Evolutionary conservation across 164 flowering plant species (phyloP), one percentile per base, ranked within the genome.

Genomic region (Magnolia officinalis): DNA sequence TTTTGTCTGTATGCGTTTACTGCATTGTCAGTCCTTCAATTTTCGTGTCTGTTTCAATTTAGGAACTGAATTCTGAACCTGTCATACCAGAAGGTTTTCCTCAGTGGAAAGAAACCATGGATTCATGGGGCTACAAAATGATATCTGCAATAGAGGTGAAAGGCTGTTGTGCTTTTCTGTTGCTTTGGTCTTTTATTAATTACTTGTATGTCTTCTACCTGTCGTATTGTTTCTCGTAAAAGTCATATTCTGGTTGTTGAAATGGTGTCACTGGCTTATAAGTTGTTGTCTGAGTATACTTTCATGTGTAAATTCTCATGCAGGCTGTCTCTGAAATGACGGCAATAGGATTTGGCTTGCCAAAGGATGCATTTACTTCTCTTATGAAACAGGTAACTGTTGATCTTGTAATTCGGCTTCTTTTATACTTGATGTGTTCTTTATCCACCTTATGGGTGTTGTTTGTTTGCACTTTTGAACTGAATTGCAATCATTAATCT

Each of bases 301-400:
- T 55, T 55, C 61, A 37, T 2, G 21, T 50, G 16, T 24, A 49
- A 24, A 26, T 26, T 71, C 10, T 72, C 80, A 21, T 14, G 80
- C 82, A 95, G 99, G 93, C 77, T 86, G 98, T 94, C 78, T 93
- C 99, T 82, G 97, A 94, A 85, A 94, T 96, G 98, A 94, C 98
- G 18, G 99, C 98, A 70, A 87, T 94, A 82, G 98, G 99, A 19
- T 94, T 91, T 88, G 96, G 93, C 66, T 84, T 94, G 86, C 90
- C 90, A 51, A 90, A 87, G 79, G 88, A 94, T 86, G 94, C 98
- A 75, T 96, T 96, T 83, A 96, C 97, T 78, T 90, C 97, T 70
- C 88, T 92, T 65, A 96, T 96, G 99, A 90, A 90, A 78, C 91
- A 88, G 95, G 98, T 91, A 68, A 70, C 3, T 13, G 29, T 18